These are phyloP conservation scores for Gymnopilus junonius DNA, from an alignment of 768 basidiomycete species.

Conservation along the genomic window DNA sequence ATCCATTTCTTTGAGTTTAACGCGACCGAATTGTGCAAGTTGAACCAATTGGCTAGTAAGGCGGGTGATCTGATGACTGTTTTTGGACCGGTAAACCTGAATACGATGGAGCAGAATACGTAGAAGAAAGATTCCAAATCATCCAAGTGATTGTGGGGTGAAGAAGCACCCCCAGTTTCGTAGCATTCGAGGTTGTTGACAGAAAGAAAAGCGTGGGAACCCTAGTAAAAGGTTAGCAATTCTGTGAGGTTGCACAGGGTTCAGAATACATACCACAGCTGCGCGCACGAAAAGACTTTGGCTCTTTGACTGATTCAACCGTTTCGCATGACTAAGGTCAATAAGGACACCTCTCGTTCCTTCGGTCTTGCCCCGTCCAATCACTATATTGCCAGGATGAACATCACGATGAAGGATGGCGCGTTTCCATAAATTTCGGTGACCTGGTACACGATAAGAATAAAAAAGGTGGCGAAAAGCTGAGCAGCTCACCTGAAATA, in stretches of 20 bases:
- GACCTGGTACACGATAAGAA: background rate
- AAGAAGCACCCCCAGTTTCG: background rate
- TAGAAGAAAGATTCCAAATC: background rate
- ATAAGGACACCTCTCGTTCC: conserved; percentile 7
- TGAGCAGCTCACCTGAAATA: conserved; percentile 11
- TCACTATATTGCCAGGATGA: conserved; percentile 1
- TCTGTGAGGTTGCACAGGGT: background rate
- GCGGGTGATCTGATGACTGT: background rate
- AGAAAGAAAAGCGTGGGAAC: conserved; percentile 3
- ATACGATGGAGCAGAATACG: background rate
- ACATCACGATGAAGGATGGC: conserved; percentile 8
- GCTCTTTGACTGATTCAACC: background rate
- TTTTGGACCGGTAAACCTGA: background rate
- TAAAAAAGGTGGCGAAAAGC: background rate
- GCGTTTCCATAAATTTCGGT: background rate
- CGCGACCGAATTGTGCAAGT: background rate
- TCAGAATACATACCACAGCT: background rate
- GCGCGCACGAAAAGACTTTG: background rate
- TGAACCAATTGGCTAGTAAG: background rate
- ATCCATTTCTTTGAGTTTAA: background rate
- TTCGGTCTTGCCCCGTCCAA: background rate
- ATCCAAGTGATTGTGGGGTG: background rate
- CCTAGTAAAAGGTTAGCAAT: background rate
- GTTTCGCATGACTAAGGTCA: background rate
- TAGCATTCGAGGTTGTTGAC: background rate